Evolutionary conservation across 768 basidiomycete species (phyloP).

Genomic region (Boletus eberwhitei): DNA sequence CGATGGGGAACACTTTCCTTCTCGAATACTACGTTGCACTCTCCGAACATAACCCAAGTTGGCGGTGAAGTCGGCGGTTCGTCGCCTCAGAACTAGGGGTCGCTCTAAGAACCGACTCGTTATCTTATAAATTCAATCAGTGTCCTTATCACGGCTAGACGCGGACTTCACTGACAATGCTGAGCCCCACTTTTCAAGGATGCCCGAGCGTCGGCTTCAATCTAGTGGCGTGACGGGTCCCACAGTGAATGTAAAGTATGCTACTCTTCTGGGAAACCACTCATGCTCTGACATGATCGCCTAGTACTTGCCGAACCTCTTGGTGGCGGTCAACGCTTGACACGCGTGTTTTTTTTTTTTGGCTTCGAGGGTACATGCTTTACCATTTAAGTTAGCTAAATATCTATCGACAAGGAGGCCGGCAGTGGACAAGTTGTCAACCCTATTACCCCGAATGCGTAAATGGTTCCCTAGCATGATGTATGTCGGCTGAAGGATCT

Average conservation of each 20-base stretch:
- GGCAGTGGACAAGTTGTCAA: slow-evolving; percentile 41
- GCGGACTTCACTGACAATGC: too few relatives aligned
- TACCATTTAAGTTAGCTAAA: too few relatives aligned
- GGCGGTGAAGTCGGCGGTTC: not conserved
- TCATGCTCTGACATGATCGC: slow-evolving; percentile 52
- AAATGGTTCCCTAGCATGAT: not conserved
- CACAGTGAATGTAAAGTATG: slow-evolving; percentile 57
- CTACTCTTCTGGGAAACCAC: slow-evolving; percentile 52
- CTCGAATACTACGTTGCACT: not conserved
- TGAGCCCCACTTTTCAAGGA: too few relatives aligned
- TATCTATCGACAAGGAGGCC: slow-evolving; percentile 18
- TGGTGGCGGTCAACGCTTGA: slow-evolving; percentile 41
- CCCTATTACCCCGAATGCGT: slow-evolving; percentile 45
- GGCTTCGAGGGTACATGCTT: too few relatives aligned
- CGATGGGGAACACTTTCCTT: not conserved
- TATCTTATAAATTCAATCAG: not conserved
- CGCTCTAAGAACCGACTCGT: not conserved
- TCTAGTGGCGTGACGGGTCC: slow-evolving; percentile 5
- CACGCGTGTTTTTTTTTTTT: slow-evolving; percentile 34
- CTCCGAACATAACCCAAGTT: too few relatives aligned
- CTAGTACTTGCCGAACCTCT: slow-evolving; percentile 48
- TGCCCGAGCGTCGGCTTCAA: slow-evolving; percentile 2
- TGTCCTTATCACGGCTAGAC: not conserved
- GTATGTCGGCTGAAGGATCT: not conserved
- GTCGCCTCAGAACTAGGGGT: not conserved